Conservation (phyloP, 345 rosid genomes). For the Garcia nutans region DNA sequence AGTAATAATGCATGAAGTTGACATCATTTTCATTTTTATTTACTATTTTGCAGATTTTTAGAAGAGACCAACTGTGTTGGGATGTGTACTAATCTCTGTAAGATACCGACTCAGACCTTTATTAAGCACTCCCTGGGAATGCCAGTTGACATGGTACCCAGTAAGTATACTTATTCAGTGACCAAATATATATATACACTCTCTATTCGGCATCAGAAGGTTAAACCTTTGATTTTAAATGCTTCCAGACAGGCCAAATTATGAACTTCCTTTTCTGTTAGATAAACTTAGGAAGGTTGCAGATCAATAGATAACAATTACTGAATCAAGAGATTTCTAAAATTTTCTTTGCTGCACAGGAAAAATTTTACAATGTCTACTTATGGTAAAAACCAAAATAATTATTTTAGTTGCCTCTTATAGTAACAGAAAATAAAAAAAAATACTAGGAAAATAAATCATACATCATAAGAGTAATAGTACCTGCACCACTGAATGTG, state of each 20-base stretch:
- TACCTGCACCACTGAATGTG: slow-evolving; percentile 59
- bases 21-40: neutral
- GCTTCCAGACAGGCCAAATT: neutral
- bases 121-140: slow-evolving; percentile 76
- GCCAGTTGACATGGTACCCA: slow-evolving; percentile 87
- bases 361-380: neutral
- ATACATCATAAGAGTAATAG: slow-evolving; percentile 34
- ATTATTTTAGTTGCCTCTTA: slow-evolving; percentile 8
- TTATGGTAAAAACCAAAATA: neutral
- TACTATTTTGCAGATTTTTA: slow-evolving; percentile 55
- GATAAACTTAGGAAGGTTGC: neutral
- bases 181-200: neutral
- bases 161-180: slow-evolving; percentile 41
- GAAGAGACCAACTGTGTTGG: slow-evolving; percentile 86
- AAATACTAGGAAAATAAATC: slow-evolving; percentile 17
- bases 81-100: slow-evolving; percentile 89
- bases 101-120: slow-evolving; percentile 72
- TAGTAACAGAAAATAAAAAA: slow-evolving; percentile 18
- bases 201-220: neutral
- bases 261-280: neutral
- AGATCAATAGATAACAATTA: neutral
- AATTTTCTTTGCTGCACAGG: neutral
- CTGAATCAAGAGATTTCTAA: neutral
- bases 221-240: neutral
- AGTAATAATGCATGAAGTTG: slow-evolving; percentile 20